Percentiles rank a stretch among this genome's conserved stretches.
Evolutionary conservation across 305 asterid genomes (phyloP).

Genomic region (Solanum hybrid): DNA sequence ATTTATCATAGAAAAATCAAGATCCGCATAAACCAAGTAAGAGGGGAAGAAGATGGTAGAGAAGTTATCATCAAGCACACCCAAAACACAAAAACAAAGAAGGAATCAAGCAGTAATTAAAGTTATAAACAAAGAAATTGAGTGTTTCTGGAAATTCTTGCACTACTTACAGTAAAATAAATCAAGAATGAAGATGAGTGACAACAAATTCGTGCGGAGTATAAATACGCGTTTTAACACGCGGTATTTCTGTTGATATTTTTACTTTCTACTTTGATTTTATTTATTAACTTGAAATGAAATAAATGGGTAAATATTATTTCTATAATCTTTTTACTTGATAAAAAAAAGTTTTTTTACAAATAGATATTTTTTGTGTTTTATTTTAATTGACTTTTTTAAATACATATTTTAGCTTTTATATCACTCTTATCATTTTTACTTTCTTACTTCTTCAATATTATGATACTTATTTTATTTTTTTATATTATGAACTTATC

Average conservation of each 20-base stretch:
- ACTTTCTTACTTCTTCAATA: background rate
- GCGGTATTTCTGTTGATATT: background rate
- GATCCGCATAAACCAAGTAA: background rate
- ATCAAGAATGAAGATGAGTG: background rate
- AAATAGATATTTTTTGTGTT: too few relatives aligned
- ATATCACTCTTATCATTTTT: background rate
- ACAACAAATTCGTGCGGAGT: background rate
- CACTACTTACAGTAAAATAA: background rate
- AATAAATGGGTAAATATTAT: background rate
- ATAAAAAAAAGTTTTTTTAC: too few relatives aligned
- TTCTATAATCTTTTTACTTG: too few relatives aligned
- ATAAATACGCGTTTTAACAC: background rate
- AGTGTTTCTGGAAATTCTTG: background rate
- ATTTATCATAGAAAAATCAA: background rate
- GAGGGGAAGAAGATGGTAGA: background rate
- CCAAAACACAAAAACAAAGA: background rate
- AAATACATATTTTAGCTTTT: too few relatives aligned
- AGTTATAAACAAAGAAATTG: background rate
- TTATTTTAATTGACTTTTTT: too few relatives aligned
- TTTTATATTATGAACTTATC: background rate
- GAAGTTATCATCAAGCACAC: background rate
- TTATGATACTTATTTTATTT: background rate
- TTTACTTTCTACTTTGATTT: background rate
- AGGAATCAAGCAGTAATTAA: background rate
- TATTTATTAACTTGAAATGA: too few relatives aligned